phyloP scores from a whole-genome alignment of 768 basidiomycete species.

The Suillus lakei region DNA sequence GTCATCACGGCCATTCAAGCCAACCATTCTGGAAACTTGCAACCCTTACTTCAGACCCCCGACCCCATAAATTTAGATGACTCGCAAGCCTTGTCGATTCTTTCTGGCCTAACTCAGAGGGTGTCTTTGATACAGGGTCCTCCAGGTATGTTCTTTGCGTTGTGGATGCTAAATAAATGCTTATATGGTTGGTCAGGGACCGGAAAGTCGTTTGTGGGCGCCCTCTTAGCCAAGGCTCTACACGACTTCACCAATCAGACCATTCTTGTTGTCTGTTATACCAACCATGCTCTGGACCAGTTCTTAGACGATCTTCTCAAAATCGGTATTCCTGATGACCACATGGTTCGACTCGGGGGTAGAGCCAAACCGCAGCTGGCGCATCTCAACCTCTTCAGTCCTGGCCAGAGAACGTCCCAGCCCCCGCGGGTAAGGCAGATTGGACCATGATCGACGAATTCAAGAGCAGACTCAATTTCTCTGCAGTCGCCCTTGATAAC shows the following conservation, averaged over 20 bases:
- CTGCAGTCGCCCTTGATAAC: constrained; percentile 22
- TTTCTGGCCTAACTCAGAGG: constrained; percentile 53
- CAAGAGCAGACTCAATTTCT: constrained; percentile 22
- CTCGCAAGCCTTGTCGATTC: constrained; percentile 47
- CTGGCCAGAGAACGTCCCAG: constrained; percentile 26
- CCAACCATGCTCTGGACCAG: constrained; percentile 70
- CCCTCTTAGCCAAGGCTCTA: constrained; percentile 57
- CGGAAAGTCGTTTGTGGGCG: constrained; percentile 69
- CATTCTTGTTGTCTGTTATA: constrained; percentile 67
- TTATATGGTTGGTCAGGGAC: constrained; percentile 46
- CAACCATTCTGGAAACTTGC: constrained; percentile 43
- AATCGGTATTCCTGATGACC: constrained; percentile 51
- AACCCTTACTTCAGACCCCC: constrained; percentile 35
- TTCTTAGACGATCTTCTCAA: constrained; percentile 60
- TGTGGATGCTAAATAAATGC: not conserved
- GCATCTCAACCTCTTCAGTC: constrained; percentile 44
- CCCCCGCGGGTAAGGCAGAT: constrained; percentile 28
- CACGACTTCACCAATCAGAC: constrained; percentile 47
- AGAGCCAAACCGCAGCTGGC: constrained; percentile 54
- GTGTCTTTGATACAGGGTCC: constrained; percentile 68
- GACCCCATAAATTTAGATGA: constrained; percentile 49
- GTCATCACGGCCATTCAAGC: constrained; percentile 31
- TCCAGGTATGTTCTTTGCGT: constrained; percentile 49
- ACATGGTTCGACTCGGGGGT: constrained; percentile 56
- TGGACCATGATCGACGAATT: constrained; percentile 45